These are phyloP conservation scores for Delonix regia DNA, from an alignment of 306 rosid species.

Conservation along the genomic window DNA sequence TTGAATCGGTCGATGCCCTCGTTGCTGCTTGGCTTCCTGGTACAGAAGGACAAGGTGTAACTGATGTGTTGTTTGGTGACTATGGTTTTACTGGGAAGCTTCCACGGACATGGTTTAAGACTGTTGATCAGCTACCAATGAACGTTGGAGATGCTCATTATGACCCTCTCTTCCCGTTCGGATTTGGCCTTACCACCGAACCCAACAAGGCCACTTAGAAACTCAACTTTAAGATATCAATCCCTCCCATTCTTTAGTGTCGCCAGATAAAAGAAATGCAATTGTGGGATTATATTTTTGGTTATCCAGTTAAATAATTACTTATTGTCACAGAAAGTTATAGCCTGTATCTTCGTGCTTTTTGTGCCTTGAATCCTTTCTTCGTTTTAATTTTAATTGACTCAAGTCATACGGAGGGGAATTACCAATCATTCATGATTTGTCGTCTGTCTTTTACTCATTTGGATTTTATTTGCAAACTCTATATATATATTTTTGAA, in stretches of 20 bases:
- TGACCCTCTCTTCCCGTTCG: constrained; percentile 59
- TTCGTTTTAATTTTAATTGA: not conserved
- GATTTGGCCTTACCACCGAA: constrained; percentile 53
- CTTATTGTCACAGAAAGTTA: not conserved
- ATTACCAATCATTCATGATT: too few relatives aligned
- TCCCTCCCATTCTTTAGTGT: not conserved
- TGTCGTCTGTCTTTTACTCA: too few relatives aligned
- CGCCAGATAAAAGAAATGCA: not conserved
- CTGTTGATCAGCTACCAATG: constrained; percentile 58
- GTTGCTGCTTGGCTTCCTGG: constrained; percentile 63
- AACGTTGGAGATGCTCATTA: constrained; percentile 55
- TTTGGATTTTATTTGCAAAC: too few relatives aligned
- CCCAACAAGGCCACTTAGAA: constrained; percentile 34
- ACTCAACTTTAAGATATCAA: not conserved
- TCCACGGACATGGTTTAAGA: constrained; percentile 58
- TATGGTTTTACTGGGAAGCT: constrained; percentile 57
- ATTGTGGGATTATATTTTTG: not conserved
- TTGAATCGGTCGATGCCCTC: constrained; percentile 43
- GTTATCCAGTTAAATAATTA: not conserved
- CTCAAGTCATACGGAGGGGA: too few relatives aligned
- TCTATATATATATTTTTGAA: too few relatives aligned
- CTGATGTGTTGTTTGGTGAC: constrained; percentile 55
- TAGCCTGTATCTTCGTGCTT: not conserved
- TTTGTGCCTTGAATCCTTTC: not conserved
- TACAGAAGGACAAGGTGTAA: constrained; percentile 59